A percentile compares a stretch with the other conserved stretches of the same genome.
Conservation (phyloP, 208 protist species). For the Acanthamoeba royreba region DNA sequence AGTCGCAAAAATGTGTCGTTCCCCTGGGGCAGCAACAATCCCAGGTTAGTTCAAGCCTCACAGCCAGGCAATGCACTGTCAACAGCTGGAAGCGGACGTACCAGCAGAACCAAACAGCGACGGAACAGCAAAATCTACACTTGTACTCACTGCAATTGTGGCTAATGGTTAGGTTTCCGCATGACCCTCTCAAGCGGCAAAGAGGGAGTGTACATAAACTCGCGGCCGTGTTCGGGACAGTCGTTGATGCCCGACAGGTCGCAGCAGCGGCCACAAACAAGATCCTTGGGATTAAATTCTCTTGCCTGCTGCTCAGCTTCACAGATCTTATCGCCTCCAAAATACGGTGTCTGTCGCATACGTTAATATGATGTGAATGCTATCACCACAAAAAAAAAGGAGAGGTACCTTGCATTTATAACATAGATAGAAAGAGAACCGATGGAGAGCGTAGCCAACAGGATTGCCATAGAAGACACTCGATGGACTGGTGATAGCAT, state of each 20-base stretch:
- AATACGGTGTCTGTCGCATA: conserved; percentile 68
- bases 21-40: too few species aligned
- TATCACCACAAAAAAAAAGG: background rate
- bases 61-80: background rate
- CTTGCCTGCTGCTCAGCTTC: conserved; percentile 14
- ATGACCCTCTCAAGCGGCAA: too few species aligned
- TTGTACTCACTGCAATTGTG: conserved; percentile 65
- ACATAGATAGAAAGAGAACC: conserved; percentile 73
- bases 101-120: conserved; percentile 73
- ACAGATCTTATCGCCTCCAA: conserved; percentile 64
- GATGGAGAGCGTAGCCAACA: conserved; percentile 70
- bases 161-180: too few species aligned
- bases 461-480: conserved; percentile 47
- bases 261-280: conserved; percentile 54
- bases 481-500: background rate
- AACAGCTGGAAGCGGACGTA: background rate
- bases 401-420: conserved; percentile 64
- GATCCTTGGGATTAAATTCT: conserved; percentile 57
- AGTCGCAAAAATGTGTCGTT: conserved; percentile 19
- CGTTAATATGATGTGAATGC: background rate
- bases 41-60: background rate
- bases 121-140: conserved; percentile 71
- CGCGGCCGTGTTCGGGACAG: conserved; percentile 70
- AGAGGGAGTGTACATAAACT: conserved; percentile 65
- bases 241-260: background rate